Conservation (phyloP, 2,329 filamentous ascomycete genomes). For the Diaporthe sp. region DNA sequence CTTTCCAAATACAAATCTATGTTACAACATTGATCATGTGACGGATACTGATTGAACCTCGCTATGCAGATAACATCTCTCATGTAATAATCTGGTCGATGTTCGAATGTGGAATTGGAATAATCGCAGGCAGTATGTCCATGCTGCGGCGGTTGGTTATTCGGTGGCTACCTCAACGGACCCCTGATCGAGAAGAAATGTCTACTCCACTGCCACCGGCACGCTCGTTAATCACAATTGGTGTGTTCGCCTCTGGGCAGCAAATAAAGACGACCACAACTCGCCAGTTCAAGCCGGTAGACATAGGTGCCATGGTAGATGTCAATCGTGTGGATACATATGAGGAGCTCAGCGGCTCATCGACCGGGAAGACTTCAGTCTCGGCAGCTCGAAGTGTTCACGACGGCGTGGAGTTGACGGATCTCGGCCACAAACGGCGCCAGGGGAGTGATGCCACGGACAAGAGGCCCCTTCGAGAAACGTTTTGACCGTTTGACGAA, state of each 20-base stretch:
- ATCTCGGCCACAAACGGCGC: constrained; percentile 1
- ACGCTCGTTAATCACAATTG: background rate
- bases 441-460: constrained; percentile 13
- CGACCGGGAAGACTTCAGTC: background rate
- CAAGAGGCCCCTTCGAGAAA: constrained; percentile 6
- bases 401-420: constrained; percentile 1
- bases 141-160: background rate
- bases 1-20: too few species aligned
- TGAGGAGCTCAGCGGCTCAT: background rate
- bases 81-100: background rate
- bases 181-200: background rate
- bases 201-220: background rate
- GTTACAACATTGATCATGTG: too few species aligned
- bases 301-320: background rate
- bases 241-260: background rate
- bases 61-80: background rate
- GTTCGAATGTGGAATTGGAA: constrained; percentile 11
- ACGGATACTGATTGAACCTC: background rate
- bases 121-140: background rate
- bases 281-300: background rate
- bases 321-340: background rate
- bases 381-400: background rate
- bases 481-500: background rate
- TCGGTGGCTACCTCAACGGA: background rate
- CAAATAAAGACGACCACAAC: background rate